Conservation (phyloP, 1,284 basidiomycete genomes). For the Ceratobasidium sp. region DNA sequence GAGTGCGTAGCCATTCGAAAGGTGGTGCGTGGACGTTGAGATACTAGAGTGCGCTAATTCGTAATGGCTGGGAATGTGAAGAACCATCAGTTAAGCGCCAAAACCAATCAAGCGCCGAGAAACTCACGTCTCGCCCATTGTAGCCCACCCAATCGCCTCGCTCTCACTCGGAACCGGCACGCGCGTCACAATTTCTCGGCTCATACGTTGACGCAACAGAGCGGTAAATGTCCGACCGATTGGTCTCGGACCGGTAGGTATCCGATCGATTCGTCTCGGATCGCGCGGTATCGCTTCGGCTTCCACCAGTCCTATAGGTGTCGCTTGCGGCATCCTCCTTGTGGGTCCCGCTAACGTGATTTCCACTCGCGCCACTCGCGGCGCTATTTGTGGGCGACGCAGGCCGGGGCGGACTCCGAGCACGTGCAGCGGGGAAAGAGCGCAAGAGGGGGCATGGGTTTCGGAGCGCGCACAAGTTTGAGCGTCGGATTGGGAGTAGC, state of each 20-base stretch:
- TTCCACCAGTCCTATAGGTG: constrained; percentile 17
- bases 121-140: constrained; percentile 35
- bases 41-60: constrained; percentile 87
- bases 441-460: not conserved
- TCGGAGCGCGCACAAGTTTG: constrained; percentile 27
- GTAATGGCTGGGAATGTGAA: constrained; percentile 71
- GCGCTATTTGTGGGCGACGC: constrained; percentile 27
- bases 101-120: not conserved
- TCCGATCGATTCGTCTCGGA: not conserved
- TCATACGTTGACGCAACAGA: constrained; percentile 40
- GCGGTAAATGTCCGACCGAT: constrained; percentile 15
- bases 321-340: constrained; percentile 11
- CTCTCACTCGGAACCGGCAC: constrained; percentile 42
- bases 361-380: constrained; percentile 15
- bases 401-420: constrained; percentile 31
- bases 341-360: constrained; percentile 19
- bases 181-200: constrained; percentile 40
- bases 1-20: constrained; percentile 86
- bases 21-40: constrained; percentile 86
- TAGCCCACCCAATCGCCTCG: constrained; percentile 39
- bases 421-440: constrained; percentile 33
- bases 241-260: constrained; percentile 10
- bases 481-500: constrained; percentile 16
- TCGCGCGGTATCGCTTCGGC: constrained; percentile 3
- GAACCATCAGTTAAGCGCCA: constrained; percentile 38